Percentiles rank a stretch among this genome's conserved stretches.
These are phyloP conservation scores for Capsella bursapastoris DNA, from an alignment of 345 rosid species.

Conservation along the genomic window DNA sequence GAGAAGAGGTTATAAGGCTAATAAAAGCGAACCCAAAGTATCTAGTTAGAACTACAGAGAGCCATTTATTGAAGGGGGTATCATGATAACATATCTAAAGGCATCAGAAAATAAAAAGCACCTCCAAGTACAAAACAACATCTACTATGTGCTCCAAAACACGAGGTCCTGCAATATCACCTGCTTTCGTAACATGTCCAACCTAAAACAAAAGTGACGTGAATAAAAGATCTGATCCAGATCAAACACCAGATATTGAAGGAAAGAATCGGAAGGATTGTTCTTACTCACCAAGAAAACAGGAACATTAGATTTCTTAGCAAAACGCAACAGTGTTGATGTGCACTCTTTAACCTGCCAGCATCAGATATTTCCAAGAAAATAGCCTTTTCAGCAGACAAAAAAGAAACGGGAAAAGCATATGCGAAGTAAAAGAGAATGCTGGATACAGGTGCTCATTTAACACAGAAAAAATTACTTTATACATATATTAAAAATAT, in stretches of 20 bases:
- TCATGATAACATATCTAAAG: conserved; percentile 16
- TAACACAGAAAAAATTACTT: not conserved
- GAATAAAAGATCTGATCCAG: conserved; percentile 18
- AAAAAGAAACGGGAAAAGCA: not conserved
- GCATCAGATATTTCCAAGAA: conserved; percentile 9
- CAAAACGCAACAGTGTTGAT: conserved; percentile 83
- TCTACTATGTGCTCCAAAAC: conserved; percentile 98
- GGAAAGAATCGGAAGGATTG: conserved; percentile 19
- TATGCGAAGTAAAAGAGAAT: not conserved
- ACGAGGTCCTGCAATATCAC: conserved; percentile 98
- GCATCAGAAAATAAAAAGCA: conserved; percentile 43
- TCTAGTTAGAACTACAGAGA: conserved; percentile 1
- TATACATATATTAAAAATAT: not conserved
- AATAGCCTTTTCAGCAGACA: conserved; percentile 13
- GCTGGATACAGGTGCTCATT: not conserved
- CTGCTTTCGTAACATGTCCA: conserved; percentile 92
- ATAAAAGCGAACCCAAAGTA: conserved; percentile 18
- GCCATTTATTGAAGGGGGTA: not conserved
- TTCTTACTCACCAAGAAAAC: conserved; percentile 79
- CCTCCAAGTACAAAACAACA: conserved; percentile 94
- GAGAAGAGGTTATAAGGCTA: conserved; percentile 19
- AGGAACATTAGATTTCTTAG: conserved; percentile 81
- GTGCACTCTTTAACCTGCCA: conserved; percentile 92
- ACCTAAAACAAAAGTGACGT: conserved; percentile 53
- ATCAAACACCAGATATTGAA: not conserved